Evolutionary conservation across 1,139 yeast species (phyloP).

Genomic region (Kluyveromyces marxianus): DNA sequence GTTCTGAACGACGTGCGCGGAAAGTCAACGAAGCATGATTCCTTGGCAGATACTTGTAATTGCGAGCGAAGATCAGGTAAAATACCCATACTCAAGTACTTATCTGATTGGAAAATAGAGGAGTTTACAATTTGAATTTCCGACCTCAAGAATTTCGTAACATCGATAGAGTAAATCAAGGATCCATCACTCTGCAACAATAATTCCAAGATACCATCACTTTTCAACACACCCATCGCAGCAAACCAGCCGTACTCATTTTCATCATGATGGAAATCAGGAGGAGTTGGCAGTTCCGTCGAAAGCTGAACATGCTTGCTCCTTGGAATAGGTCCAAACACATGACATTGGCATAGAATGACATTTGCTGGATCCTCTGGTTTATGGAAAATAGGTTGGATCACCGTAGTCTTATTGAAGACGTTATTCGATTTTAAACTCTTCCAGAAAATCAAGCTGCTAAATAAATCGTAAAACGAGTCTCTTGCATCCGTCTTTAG

Average conservation of each 20-base stretch:
- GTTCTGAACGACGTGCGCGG: slow-evolving; percentile 8
- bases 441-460: slow-evolving; percentile 57
- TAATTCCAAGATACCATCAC: slow-evolving; percentile 59
- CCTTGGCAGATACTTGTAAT: slow-evolving; percentile 10
- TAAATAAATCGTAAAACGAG: slow-evolving; percentile 43
- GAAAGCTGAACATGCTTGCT: slow-evolving; percentile 33
- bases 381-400: slow-evolving; percentile 10
- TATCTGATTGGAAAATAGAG: slow-evolving; percentile 54
- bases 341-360: slow-evolving; percentile 56
- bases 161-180: slow-evolving; percentile 53
- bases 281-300: slow-evolving; percentile 11
- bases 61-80: slow-evolving; percentile 43
- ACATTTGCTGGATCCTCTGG: slow-evolving; percentile 32
- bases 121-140: slow-evolving; percentile 65
- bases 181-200: slow-evolving; percentile 62
- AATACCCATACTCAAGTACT: slow-evolving; percentile 53
- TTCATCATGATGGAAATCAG: slow-evolving; percentile 2
- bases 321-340: slow-evolving; percentile 54
- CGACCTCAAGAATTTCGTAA: slow-evolving; percentile 48
- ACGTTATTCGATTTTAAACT: slow-evolving; percentile 50
- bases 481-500: slow-evolving; percentile 36
- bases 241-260: slow-evolving; percentile 61
- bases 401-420: slow-evolving; percentile 38
- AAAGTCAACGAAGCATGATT: slow-evolving; percentile 22
- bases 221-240: slow-evolving; percentile 64